phyloP scores from a whole-genome alignment of 202 grass and related monocot genomes.

The Schoenoplectus triqueter region DNA sequence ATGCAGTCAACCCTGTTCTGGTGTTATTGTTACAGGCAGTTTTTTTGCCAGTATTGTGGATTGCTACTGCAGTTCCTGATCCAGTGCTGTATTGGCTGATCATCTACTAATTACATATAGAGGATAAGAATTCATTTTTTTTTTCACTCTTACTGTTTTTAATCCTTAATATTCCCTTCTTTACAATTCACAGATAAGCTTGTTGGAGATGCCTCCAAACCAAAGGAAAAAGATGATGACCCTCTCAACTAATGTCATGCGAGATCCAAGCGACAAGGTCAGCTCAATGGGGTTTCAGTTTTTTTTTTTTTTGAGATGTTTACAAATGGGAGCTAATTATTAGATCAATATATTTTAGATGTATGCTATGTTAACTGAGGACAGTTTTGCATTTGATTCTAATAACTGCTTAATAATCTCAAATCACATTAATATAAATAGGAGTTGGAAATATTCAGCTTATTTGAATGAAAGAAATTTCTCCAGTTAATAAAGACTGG shows the following conservation, averaged over 20 bases:
- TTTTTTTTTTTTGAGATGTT: neutral
- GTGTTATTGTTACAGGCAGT: neutral
- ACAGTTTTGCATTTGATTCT: neutral
- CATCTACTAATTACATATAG: conserved; percentile 16
- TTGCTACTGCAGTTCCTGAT: neutral
- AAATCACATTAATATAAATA: conserved; percentile 2
- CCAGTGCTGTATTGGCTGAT: neutral
- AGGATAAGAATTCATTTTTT: neutral
- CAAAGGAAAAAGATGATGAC: conserved; percentile 70
- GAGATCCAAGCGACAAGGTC: conserved; percentile 85
- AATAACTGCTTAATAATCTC: neutral
- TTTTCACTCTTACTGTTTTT: conserved; percentile 19
- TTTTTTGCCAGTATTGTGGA: neutral
- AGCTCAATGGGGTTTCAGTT: conserved; percentile 19
- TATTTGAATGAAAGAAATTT: neutral
- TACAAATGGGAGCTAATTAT: conserved; percentile 3
- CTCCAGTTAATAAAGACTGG: conserved; percentile 5
- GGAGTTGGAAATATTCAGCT: conserved; percentile 2
- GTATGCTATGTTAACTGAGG: too few relatives aligned
- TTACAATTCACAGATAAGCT: conserved; percentile 72
- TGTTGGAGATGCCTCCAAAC: conserved; percentile 79
- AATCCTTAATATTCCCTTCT: neutral
- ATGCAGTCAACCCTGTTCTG: neutral
- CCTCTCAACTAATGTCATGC: conserved; percentile 86
- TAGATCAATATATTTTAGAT: neutral